Percentiles rank a stretch among this genome's conserved stretches.
Evolutionary conservation across 257 asterid genomes (phyloP).

Genomic region (Leptodermis oblonga): DNA sequence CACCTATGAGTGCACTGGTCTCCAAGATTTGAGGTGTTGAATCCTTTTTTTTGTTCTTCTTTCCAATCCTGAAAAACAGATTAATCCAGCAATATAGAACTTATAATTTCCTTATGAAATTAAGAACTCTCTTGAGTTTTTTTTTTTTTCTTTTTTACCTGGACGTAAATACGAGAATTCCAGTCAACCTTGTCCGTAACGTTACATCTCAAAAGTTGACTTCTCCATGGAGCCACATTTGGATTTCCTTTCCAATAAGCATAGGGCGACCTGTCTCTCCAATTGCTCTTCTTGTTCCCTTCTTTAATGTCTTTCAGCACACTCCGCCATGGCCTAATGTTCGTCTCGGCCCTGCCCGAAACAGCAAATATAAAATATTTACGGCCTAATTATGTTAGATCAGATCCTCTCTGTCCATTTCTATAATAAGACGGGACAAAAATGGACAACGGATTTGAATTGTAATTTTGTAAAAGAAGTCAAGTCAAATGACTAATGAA

Average conservation of each 20-base stretch:
- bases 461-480: too few relatives aligned
- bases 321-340: conserved; percentile 76
- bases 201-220: conserved; percentile 70
- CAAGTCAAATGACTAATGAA: neutral
- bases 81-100: neutral
- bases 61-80: conserved; percentile 24
- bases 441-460: too few relatives aligned
- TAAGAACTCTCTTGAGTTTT: too few relatives aligned
- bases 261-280: conserved; percentile 79
- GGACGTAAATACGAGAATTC: conserved; percentile 66
- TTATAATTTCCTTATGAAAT: too few relatives aligned
- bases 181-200: conserved; percentile 55
- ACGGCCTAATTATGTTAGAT: too few relatives aligned
- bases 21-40: conserved; percentile 29
- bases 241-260: conserved; percentile 97
- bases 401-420: too few relatives aligned
- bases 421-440: too few relatives aligned
- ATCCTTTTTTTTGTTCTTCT: conserved; percentile 22
- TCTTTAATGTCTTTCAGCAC: conserved; percentile 56
- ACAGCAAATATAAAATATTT: neutral
- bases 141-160: conserved; percentile 45
- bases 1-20: conserved; percentile 34
- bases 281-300: conserved; percentile 58
- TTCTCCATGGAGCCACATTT: conserved; percentile 56
- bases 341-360: conserved; percentile 67